These are phyloP conservation scores for Setomelanomma holmii DNA, from an alignment of 2,329 filamentous ascomycete genomes.

Conservation along the genomic window DNA sequence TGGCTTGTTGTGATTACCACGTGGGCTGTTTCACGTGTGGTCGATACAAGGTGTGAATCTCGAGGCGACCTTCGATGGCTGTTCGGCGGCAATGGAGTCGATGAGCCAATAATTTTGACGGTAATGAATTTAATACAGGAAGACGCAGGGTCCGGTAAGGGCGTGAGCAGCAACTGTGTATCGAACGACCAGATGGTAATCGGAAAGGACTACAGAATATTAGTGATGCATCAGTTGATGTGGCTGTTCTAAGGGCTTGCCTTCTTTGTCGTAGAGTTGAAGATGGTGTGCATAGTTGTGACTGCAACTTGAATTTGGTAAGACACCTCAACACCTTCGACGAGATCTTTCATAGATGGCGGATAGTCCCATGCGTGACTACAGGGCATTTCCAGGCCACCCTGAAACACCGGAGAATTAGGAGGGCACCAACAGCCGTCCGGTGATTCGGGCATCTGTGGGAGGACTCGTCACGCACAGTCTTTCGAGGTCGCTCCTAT, in stretches of 20 bases:
- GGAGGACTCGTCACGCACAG: neutral
- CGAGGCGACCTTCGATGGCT: neutral
- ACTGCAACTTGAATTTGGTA: conserved; percentile 18
- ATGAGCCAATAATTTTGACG: neutral
- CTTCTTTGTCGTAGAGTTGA: conserved; percentile 11
- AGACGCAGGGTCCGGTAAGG: neutral
- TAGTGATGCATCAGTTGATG: conserved; percentile 1
- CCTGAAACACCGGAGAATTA: conserved; percentile 5
- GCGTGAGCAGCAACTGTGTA: neutral
- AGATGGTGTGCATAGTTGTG: conserved; percentile 16
- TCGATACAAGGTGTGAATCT: neutral
- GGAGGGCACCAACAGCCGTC: conserved; percentile 15
- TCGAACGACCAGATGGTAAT: conserved; percentile 16
- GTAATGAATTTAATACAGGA: neutral
- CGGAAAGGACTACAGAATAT: conserved; percentile 1
- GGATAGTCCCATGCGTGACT: conserved; percentile 6
- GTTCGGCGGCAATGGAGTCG: neutral
- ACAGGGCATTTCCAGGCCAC: neutral
- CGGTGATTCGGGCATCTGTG: conserved; percentile 12
- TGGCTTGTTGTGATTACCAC: neutral
- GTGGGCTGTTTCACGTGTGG: neutral
- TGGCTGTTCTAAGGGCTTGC: neutral
- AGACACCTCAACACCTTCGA: conserved; percentile 9
- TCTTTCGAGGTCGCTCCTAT: neutral
- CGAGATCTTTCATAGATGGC: conserved; percentile 12